These are phyloP conservation scores for Termitomyces titanicus DNA, from an alignment of 768 basidiomycete genomes.

Conservation along the genomic window DNA sequence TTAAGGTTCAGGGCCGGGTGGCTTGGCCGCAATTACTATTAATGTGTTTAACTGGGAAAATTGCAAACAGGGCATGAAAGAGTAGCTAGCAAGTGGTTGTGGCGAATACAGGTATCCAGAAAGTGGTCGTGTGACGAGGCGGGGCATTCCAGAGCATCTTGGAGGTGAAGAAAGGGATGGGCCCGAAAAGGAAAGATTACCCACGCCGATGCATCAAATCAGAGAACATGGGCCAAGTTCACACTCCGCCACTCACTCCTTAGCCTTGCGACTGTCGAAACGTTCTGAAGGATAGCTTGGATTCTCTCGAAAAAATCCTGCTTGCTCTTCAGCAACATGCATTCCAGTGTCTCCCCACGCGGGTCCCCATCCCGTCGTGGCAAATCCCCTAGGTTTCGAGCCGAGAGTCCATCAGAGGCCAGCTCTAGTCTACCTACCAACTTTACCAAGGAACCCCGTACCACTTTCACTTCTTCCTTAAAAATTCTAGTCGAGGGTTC, in stretches of 20 bases:
- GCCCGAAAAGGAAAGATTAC: slow-evolving; percentile 34
- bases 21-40: not conserved
- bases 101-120: not conserved
- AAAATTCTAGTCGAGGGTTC: slow-evolving; percentile 78
- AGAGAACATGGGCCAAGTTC: slow-evolving; percentile 37
- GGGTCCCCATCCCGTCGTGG: slow-evolving; percentile 62
- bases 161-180: slow-evolving; percentile 13
- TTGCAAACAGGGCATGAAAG: not conserved
- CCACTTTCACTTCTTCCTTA: slow-evolving; percentile 64
- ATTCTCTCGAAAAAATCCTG: slow-evolving; percentile 31
- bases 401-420: slow-evolving; percentile 44
- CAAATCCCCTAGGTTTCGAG: slow-evolving; percentile 54
- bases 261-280: slow-evolving; percentile 37
- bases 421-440: slow-evolving; percentile 45
- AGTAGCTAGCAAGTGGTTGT: not conserved
- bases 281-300: slow-evolving; percentile 33
- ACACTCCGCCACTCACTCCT: slow-evolving; percentile 46
- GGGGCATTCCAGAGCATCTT: slow-evolving; percentile 16
- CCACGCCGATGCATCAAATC: slow-evolving; percentile 45
- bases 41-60: slow-evolving; percentile 2
- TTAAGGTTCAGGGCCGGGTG: slow-evolving; percentile 12
- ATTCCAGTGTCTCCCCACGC: slow-evolving; percentile 46
- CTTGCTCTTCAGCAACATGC: slow-evolving; percentile 33
- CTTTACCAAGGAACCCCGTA: slow-evolving; percentile 46
- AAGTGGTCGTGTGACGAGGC: not conserved